These are phyloP conservation scores for Linnemannia elongata DNA, from an alignment of 192 early-diverging fungal genomes.

Conservation along the genomic window DNA sequence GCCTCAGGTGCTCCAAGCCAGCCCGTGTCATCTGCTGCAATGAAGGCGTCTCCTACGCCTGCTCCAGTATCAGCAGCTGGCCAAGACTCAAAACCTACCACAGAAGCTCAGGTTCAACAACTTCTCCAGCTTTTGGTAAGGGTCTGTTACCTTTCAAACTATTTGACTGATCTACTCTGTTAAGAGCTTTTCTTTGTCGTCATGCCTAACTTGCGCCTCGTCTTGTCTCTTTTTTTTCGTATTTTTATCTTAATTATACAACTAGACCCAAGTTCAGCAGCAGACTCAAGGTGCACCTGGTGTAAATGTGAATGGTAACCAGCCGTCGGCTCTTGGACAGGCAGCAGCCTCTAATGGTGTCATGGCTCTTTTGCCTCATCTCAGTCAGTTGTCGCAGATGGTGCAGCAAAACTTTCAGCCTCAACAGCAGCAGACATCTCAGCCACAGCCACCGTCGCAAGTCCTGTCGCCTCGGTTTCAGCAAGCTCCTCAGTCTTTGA, in stretches of 20 bases:
- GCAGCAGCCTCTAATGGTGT: conserved; percentile 3
- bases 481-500: not conserved
- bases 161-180: not conserved
- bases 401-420: conserved; percentile 23
- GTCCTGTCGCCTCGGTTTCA: not conserved
- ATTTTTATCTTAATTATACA: not conserved
- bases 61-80: not conserved
- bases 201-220: not conserved
- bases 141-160: not conserved
- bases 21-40: not conserved
- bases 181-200: not conserved
- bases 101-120: conserved; percentile 42
- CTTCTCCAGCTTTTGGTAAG: conserved; percentile 45
- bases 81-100: conserved; percentile 9
- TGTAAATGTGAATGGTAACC: not conserved
- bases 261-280: conserved; percentile 36
- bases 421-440: conserved; percentile 1
- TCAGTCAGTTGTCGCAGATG: conserved; percentile 31
- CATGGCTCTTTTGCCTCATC: conserved; percentile 37
- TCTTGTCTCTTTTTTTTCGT: not conserved
- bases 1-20: not conserved
- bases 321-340: not conserved
- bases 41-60: not conserved
- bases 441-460: conserved; percentile 7
- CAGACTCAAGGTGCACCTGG: conserved; percentile 18